Evolutionary conservation across 2,329 filamentous ascomycete species (phyloP).

Genomic region (Zalaria obscura): DNA sequence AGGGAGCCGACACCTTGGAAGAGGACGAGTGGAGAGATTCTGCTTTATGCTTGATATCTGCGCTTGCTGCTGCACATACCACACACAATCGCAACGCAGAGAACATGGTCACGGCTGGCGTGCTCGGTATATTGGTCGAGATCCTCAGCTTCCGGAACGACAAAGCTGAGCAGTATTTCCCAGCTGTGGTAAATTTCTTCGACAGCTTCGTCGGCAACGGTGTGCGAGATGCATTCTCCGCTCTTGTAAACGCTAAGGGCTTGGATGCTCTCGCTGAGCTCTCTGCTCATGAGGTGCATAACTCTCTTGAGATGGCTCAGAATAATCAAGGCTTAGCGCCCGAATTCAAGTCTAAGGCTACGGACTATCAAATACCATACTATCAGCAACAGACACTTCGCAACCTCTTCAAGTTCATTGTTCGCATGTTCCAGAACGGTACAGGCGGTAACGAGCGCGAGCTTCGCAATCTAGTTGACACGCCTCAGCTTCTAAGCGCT

Average conservation of each 20-base stretch:
- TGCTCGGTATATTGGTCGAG: conserved; percentile 83
- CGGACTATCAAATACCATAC: conserved; percentile 88
- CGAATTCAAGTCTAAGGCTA: conserved; percentile 62
- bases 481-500: conserved; percentile 65
- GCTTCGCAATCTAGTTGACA: conserved; percentile 86
- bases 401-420: conserved; percentile 89
- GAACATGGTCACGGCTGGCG: conserved; percentile 74
- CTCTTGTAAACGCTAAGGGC: conserved; percentile 68
- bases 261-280: conserved; percentile 85
- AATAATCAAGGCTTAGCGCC: conserved; percentile 57
- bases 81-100: conserved; percentile 52
- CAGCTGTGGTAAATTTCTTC: conserved; percentile 72
- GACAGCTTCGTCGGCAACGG: conserved; percentile 70
- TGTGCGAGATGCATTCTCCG: conserved; percentile 70
- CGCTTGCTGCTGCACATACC: conserved; percentile 47
- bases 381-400: conserved; percentile 88
- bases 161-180: conserved; percentile 71
- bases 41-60: conserved; percentile 74
- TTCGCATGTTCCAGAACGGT: conserved; percentile 81
- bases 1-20: conserved; percentile 42
- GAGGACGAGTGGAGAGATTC: conserved; percentile 82
- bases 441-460: conserved; percentile 66
- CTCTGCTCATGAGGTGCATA: conserved; percentile 62
- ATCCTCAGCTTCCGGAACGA: conserved; percentile 70
- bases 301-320: conserved; percentile 51